Base-by-base conservation (phyloP, 345 rosid species). In the Rhodomyrtus tomentosa region DNA sequence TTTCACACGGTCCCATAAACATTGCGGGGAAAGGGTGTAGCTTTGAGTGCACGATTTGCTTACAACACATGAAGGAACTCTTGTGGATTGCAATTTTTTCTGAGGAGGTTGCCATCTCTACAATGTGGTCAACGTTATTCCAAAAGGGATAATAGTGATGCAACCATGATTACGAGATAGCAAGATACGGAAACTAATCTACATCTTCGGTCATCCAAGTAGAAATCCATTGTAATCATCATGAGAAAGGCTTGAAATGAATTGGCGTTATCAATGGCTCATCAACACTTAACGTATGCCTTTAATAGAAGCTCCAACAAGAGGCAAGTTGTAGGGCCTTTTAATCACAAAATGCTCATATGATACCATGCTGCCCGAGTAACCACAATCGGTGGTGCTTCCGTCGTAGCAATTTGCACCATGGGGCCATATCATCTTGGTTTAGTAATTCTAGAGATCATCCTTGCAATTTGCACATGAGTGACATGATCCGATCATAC, bases 281-380 rank as follows among this genome's bases (percentile, higher is more conserved):
- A 89, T 16, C 90, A 62, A 40, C 81, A 88, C 16, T 68, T 55
- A 18, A 89, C 89, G 50, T 89, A 82, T 1, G 80, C 86, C 27
- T 82, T 85, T 0, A 38, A 54, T 9, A 87, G 85, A 6, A 84
- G 83, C 15, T 84, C 89, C 85, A 29, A 90, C 94, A 9, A 93
- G 91, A 11, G 92, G 90, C 83, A 94, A 55, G 50, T 82, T 89
- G 18, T 92, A 90, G 1, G 95, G 95, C 58, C 93, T 86, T 24
- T 85, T 84, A 27, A 95, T 85, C 7, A 93, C 83, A 83, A 90
- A 93, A 38, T 87, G 94, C 62, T 93, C 90, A 11, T 93, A 87
- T 4, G 87, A 90, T 0, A 93, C 91, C 89, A 93, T 92, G 45
- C 82, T 50, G 85, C 92, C 90, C 25, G 95, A 89, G 85, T 80